Base-by-base conservation (phyloP, 1,284 basidiomycete species). In the Gymnopus androsaceus region DNA sequence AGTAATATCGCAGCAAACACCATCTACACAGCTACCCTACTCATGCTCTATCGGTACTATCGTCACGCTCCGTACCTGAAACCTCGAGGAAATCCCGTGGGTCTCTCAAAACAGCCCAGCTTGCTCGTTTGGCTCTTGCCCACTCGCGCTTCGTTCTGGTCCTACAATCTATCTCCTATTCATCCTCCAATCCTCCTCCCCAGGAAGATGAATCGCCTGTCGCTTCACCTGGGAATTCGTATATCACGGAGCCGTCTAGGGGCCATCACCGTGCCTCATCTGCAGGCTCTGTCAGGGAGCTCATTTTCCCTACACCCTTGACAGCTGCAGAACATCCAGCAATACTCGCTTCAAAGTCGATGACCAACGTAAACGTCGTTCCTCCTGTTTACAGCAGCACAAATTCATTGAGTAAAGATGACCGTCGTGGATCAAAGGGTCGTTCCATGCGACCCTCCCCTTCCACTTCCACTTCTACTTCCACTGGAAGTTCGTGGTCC, bases 21-120 rank as follows among this genome's bases (percentile, higher is more conserved):
- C 54, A n/a, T 31, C n/a, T 56, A 28, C 47, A 51, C 54, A 50
- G 23, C 9, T 56, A 56, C 34, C 54, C 54, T 11, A 56, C 54
- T 2, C 40, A 42, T 23, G 54, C 54, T 41, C 47, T 56, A 17
- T 46, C 42, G 12, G 33, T 46, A 4, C 31, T 45, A 15, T 28
- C 41, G 19, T 34, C 31, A 4, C 7, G 21, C 17, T 19, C 33
- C 7, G 17, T 23, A 2, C 34, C 38, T 15, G 48, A 41, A 31
- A 50, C 31, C n/a, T 41, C 41, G 8, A 40, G 30, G 40, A 40
- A 19, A 15, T 23, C 41, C 8, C 46, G 33, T 15, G 12, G 17
- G 34, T 38, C 36, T 11, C 36, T 50, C 11, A 50, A 38, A 27
- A 50, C 48, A 15, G 48, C 48, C n/a, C 48, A 36, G 6, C 48